Evolutionary conservation across 208 protist species (phyloP).

Genomic region (Acanthamoeba healyi): DNA sequence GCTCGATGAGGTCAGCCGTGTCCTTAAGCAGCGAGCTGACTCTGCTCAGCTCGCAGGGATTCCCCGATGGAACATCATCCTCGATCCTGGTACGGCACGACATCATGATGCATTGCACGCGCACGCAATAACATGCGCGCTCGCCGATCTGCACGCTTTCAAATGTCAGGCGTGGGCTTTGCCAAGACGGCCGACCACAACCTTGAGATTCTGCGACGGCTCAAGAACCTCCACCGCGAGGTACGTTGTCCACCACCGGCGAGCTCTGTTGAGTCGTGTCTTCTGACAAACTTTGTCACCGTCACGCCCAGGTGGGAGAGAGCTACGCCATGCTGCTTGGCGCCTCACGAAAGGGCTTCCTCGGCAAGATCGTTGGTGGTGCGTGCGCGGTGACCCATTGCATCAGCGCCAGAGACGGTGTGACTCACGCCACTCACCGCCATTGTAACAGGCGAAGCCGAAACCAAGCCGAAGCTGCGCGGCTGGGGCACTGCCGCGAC

Average conservation of each 20-base stretch:
- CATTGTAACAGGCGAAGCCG: neutral
- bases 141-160: neutral
- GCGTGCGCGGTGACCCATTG: neutral
- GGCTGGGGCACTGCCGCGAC: conserved; percentile 81
- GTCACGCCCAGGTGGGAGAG: neutral
- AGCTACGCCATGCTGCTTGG: conserved; percentile 80
- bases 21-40: conserved; percentile 77
- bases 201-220: conserved; percentile 62
- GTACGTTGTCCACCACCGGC: neutral
- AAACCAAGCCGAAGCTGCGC: conserved; percentile 56
- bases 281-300: too few species aligned
- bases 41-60: conserved; percentile 73
- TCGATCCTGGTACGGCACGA: conserved; percentile 79
- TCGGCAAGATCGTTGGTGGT: conserved; percentile 76
- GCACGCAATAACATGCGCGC: too few species aligned
- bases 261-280: too few species aligned
- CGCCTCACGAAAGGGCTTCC: conserved; percentile 85
- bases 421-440: too few species aligned
- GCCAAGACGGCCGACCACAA: conserved; percentile 82
- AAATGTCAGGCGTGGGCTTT: conserved; percentile 78
- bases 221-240: conserved; percentile 20
- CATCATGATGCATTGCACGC: too few species aligned
- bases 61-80: conserved; percentile 84
- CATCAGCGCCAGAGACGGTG: neutral
- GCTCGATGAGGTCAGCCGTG: conserved; percentile 11